Evolutionary conservation across 805 yeast species (phyloP).

Genomic region (Torulaspora quercuum): DNA sequence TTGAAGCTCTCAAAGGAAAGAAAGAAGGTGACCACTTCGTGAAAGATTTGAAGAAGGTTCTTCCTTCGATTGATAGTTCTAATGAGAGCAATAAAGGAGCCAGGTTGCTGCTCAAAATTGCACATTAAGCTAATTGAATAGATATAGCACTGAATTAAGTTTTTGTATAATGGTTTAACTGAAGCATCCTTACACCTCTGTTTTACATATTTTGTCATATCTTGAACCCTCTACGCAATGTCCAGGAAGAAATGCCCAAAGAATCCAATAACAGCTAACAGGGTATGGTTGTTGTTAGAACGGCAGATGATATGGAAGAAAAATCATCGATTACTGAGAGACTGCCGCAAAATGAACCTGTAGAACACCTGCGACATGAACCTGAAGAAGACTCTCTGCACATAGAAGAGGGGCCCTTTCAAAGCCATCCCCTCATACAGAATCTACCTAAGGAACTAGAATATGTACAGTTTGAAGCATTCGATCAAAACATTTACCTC

Average conservation of each 20-base stretch:
- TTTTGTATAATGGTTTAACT: too few relatives aligned
- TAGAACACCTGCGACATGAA: not conserved
- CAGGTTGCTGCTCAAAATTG: slow-evolving; percentile 44
- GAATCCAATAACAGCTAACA: slow-evolving; percentile 1
- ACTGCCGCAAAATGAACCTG: not conserved
- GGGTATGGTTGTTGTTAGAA: too few relatives aligned
- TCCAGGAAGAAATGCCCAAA: too few relatives aligned
- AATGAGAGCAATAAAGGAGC: slow-evolving; percentile 64
- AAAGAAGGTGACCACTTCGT: slow-evolving; percentile 47
- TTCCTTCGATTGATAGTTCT: slow-evolving; percentile 42
- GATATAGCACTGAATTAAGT: slow-evolving; percentile 2
- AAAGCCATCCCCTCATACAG: slow-evolving; percentile 24
- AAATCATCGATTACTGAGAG: too few relatives aligned
- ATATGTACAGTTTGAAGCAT: slow-evolving; percentile 29
- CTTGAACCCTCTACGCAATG: too few relatives aligned
- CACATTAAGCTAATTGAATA: slow-evolving; percentile 1
- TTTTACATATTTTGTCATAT: too few relatives aligned
- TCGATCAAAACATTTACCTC: slow-evolving; percentile 33
- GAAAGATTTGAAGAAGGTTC: slow-evolving; percentile 51
- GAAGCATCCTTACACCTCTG: slow-evolving; percentile 7
- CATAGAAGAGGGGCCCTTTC: slow-evolving; percentile 24
- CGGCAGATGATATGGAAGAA: slow-evolving; percentile 4
- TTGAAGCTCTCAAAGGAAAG: slow-evolving; percentile 56
- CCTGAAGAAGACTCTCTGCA: not conserved
- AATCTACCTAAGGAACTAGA: slow-evolving; percentile 26